Evolutionary conservation across 768 basidiomycete genomes (phyloP).

Genomic region (Phlebiopsis gigantea): DNA sequence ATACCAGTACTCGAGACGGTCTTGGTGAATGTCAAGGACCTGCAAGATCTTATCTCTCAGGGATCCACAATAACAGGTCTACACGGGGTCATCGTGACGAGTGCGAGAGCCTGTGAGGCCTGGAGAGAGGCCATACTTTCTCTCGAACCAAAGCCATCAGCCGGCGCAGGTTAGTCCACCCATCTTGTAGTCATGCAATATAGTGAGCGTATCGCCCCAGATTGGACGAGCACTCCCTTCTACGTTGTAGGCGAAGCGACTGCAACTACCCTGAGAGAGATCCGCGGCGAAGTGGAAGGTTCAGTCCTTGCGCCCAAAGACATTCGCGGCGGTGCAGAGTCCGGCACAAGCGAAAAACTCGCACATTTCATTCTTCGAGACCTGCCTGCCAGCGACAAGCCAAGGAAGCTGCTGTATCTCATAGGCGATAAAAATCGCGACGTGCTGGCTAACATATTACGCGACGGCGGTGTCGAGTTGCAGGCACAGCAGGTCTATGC

Average conservation of each 20-base stretch:
- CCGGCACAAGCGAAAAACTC: constrained; percentile 67
- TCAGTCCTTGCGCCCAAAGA: constrained; percentile 26
- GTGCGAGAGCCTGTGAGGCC: constrained; percentile 70
- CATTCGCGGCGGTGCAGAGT: constrained; percentile 40
- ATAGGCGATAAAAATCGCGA: constrained; percentile 87
- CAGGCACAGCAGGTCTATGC: constrained; percentile 62
- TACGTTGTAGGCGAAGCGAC: constrained; percentile 76
- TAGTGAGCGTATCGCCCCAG: not conserved
- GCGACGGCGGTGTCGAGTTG: constrained; percentile 38
- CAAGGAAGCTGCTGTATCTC: constrained; percentile 55
- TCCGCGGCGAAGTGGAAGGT: constrained; percentile 23
- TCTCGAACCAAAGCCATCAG: constrained; percentile 3
- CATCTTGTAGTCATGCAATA: not conserved
- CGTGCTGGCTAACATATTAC: constrained; percentile 49
- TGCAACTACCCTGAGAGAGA: constrained; percentile 37
- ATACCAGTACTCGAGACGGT: constrained; percentile 70
- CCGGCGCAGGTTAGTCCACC: not conserved
- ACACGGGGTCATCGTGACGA: constrained; percentile 71
- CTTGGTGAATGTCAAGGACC: constrained; percentile 40
- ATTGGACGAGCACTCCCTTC: constrained; percentile 62
- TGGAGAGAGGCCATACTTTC: constrained; percentile 46
- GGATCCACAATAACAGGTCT: constrained; percentile 28
- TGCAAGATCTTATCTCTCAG: constrained; percentile 36
- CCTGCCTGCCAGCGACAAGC: constrained; percentile 11
- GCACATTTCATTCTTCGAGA: constrained; percentile 55